Percentiles rank a stretch among this genome's conserved stretches.
These are phyloP conservation scores for Sporopachydermia quercuum DNA, from an alignment of 805 yeast species.

Conservation along the genomic window DNA sequence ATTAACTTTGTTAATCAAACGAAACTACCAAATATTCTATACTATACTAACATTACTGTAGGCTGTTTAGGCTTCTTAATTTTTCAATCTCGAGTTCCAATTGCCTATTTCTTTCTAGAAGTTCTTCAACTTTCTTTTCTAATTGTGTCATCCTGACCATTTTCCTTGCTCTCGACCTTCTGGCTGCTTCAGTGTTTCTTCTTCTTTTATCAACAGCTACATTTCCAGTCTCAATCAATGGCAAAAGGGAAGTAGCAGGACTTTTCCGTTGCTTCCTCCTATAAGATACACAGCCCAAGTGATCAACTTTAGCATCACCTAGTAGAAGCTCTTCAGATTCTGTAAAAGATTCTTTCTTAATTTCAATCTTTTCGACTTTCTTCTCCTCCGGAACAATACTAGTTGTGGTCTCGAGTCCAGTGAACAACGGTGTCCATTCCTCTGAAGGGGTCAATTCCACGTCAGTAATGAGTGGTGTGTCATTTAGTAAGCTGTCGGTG, in stretches of 20 bases:
- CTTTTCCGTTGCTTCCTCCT: slow-evolving; percentile 59
- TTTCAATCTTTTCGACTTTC: background rate
- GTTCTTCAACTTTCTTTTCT: slow-evolving; percentile 57
- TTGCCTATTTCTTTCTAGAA: slow-evolving; percentile 40
- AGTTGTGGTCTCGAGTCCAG: slow-evolving; percentile 1
- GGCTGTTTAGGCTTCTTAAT: slow-evolving; percentile 27
- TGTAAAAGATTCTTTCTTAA: background rate
- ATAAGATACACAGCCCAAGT: slow-evolving; percentile 62
- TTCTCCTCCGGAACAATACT: background rate
- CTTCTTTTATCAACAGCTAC: slow-evolving; percentile 78
- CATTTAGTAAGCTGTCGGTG: background rate
- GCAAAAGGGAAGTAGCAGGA: slow-evolving; percentile 58
- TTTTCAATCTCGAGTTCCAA: slow-evolving; percentile 52
- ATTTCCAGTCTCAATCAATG: slow-evolving; percentile 42
- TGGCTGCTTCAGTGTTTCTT: slow-evolving; percentile 91
- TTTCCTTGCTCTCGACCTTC: slow-evolving; percentile 88
- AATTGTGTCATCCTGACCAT: slow-evolving; percentile 76
- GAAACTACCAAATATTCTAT: too few species aligned
- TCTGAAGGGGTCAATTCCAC: background rate
- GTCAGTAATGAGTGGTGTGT: slow-evolving; percentile 1
- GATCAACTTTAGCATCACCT: slow-evolving; percentile 33
- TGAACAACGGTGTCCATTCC: background rate
- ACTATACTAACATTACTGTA: too few species aligned
- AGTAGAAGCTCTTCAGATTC: background rate
- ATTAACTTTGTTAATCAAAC: too few species aligned